phyloP scores from a whole-genome alignment of 2,329 filamentous ascomycete species.

The Penicillium occitanis region DNA sequence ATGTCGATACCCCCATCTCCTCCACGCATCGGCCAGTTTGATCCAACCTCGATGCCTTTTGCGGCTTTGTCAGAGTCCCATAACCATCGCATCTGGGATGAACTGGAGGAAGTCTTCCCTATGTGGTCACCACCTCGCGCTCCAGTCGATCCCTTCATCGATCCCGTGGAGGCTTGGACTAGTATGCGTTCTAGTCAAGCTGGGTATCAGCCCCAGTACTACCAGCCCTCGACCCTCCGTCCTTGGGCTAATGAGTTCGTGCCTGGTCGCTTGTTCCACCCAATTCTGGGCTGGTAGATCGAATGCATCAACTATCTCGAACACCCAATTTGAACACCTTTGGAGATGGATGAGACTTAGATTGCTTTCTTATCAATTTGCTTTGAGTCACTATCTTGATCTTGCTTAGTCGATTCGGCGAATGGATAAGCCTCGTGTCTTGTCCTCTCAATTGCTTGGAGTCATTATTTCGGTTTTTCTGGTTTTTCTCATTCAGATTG shows the following conservation, averaged over 20 bases:
- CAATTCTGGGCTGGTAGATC: neutral
- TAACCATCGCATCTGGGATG: neutral
- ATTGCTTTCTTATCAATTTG: neutral
- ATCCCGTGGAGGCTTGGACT: neutral
- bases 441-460: neutral
- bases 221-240: neutral
- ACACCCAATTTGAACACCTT: too few relatives aligned
- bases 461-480: neutral
- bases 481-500: neutral
- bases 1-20: neutral
- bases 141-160: neutral
- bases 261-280: neutral
- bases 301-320: neutral
- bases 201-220: neutral
- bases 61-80: neutral
- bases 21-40: neutral
- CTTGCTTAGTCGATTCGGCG: neutral
- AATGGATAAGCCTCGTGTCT: neutral
- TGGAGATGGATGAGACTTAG: neutral
- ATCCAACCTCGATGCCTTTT: neutral
- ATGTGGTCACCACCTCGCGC: neutral
- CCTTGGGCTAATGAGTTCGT: conserved; percentile 5
- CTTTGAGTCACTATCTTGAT: neutral
- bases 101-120: neutral
- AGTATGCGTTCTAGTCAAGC: neutral